Evolutionary conservation across 108 stramenopile genomes (phyloP).

Genomic region (Stephanodiscus minutulus): DNA sequence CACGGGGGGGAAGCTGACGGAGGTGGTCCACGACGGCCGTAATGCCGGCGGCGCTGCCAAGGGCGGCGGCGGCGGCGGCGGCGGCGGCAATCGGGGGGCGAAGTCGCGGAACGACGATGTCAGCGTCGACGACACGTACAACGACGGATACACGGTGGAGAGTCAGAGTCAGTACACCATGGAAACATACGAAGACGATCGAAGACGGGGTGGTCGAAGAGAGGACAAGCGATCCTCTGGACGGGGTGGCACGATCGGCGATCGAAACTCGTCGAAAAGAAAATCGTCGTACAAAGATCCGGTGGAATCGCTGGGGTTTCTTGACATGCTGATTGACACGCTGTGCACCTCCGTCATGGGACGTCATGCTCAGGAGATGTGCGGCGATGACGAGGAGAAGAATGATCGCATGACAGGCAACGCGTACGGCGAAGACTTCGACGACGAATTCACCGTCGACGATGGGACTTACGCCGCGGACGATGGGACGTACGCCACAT

Average conservation of each 20-base stretch:
- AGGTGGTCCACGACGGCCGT: slow-evolving; percentile 3
- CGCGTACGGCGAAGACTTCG: slow-evolving; percentile 50
- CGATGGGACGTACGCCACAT: slow-evolving; percentile 75
- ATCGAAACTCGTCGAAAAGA: background rate
- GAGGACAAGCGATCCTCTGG: slow-evolving; percentile 16
- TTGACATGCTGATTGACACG: slow-evolving; percentile 86
- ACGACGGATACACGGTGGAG: slow-evolving; percentile 65
- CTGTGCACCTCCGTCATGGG: slow-evolving; percentile 78
- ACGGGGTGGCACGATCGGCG: slow-evolving; percentile 23
- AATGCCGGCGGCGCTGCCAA: too few relatives aligned
- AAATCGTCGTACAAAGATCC: slow-evolving; percentile 44
- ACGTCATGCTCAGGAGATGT: slow-evolving; percentile 49
- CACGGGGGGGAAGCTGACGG: slow-evolving; percentile 12
- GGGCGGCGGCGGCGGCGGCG: background rate
- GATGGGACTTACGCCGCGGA: slow-evolving; percentile 50
- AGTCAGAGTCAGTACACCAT: slow-evolving; percentile 56
- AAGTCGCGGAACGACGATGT: slow-evolving; percentile 27
- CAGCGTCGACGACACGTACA: slow-evolving; percentile 48
- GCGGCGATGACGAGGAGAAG: slow-evolving; percentile 16
- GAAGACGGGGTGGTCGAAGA: slow-evolving; percentile 17
- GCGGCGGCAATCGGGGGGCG: background rate
- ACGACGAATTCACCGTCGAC: slow-evolving; percentile 64
- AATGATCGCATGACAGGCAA: slow-evolving; percentile 8
- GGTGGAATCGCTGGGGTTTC: slow-evolving; percentile 76
- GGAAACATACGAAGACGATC: slow-evolving; percentile 48